Evolutionary conservation across 1,284 basidiomycete genomes (phyloP).

Genomic region (Cryptococcus sp.): DNA sequence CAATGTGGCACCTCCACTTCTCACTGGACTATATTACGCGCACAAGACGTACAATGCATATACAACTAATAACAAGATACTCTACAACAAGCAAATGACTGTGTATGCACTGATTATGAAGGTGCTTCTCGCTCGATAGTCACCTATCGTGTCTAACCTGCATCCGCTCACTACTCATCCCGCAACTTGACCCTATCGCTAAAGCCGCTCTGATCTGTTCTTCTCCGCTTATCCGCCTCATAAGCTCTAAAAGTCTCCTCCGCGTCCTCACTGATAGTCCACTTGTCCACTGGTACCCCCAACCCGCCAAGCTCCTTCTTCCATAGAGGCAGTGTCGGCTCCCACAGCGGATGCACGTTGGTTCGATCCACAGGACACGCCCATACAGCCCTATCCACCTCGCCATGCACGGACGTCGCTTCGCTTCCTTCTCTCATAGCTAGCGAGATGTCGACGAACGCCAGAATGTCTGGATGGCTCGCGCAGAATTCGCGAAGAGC

Average conservation of each 20-base stretch:
- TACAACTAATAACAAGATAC: too few relatives aligned
- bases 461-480: slow-evolving; percentile 28
- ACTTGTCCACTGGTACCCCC: slow-evolving; percentile 35
- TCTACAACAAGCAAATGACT: too few relatives aligned
- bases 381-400: slow-evolving; percentile 39
- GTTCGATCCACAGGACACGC: slow-evolving; percentile 45
- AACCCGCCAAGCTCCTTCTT: slow-evolving; percentile 27
- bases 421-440: slow-evolving; percentile 26
- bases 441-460: slow-evolving; percentile 41
- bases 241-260: slow-evolving; percentile 47
- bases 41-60: too few relatives aligned
- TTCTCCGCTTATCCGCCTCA: slow-evolving; percentile 42
- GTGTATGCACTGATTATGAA: too few relatives aligned
- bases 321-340: slow-evolving; percentile 49
- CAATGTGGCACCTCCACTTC: too few relatives aligned
- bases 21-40: too few relatives aligned
- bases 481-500: slow-evolving; percentile 35
- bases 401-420: slow-evolving; percentile 16
- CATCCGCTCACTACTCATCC: slow-evolving; percentile 22
- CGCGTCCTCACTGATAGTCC: slow-evolving; percentile 37
- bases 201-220: slow-evolving; percentile 22
- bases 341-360: slow-evolving; percentile 50
- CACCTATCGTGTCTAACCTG: too few relatives aligned
- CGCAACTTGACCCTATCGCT: slow-evolving; percentile 29
- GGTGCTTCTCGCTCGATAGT: too few relatives aligned